phyloP scores from a whole-genome alignment of 2,329 filamentous ascomycete species.

The Beauveria sp. region DNA sequence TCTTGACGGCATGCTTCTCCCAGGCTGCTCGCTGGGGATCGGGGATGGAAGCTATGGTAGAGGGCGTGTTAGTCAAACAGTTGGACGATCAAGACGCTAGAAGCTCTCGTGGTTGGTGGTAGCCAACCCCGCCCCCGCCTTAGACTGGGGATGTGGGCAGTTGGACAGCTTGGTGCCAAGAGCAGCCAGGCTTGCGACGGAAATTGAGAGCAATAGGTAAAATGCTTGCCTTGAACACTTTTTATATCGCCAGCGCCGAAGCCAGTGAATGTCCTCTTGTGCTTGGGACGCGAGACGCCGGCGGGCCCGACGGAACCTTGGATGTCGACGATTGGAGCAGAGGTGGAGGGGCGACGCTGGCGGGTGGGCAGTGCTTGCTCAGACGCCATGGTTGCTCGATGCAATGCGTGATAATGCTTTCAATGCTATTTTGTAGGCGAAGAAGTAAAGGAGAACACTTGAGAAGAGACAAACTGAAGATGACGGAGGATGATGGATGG shows the following conservation, averaged over 20 bases:
- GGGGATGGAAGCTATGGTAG: slow-evolving; percentile 62
- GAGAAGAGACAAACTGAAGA: background rate
- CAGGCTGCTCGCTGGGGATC: slow-evolving; percentile 79
- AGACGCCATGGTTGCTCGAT: slow-evolving; percentile 23
- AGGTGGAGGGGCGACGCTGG: slow-evolving; percentile 73
- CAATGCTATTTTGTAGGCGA: background rate
- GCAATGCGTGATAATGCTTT: background rate
- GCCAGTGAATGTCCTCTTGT: slow-evolving; percentile 93
- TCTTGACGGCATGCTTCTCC: slow-evolving; percentile 55
- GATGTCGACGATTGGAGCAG: slow-evolving; percentile 79
- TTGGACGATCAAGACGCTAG: background rate
- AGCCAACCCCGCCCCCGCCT: background rate
- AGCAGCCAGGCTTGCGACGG: background rate
- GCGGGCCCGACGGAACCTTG: slow-evolving; percentile 79
- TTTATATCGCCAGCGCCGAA: slow-evolving; percentile 91
- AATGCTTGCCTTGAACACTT: slow-evolving; percentile 67
- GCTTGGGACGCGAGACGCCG: slow-evolving; percentile 82
- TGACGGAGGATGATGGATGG: background rate
- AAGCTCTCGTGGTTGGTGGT: background rate
- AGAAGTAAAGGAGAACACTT: background rate
- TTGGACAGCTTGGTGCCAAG: background rate
- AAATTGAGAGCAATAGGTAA: background rate
- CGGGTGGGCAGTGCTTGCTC: slow-evolving; percentile 42
- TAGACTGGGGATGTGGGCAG: background rate
- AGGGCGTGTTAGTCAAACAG: slow-evolving; percentile 11